These are phyloP conservation scores for Xylona heveae DNA, from an alignment of 495 filamentous ascomycete species.

Conservation along the genomic window DNA sequence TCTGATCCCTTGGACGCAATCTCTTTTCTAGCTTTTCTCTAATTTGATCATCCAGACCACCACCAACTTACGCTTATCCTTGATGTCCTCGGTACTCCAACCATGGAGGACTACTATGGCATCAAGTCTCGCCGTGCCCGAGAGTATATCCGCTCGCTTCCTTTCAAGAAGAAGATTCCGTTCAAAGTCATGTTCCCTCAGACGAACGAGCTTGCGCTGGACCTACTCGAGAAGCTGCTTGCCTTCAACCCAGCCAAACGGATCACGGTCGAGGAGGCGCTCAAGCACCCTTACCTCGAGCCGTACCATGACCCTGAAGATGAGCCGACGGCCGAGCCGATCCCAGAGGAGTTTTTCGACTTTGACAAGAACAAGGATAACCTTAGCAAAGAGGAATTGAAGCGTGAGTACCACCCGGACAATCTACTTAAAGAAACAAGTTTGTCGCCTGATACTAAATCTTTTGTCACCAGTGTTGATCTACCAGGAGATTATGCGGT, in stretches of 20 bases:
- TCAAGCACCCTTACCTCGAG: constrained; percentile 95
- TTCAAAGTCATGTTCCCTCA: constrained; percentile 96
- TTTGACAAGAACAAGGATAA: constrained; percentile 99
- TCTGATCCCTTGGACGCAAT: background rate
- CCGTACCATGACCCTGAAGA: constrained; percentile 99
- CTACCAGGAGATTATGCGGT: constrained; percentile 98
- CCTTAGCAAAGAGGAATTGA: constrained; percentile 93
- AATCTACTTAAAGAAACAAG: constrained; percentile 2
- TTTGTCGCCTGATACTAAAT: constrained; percentile 4
- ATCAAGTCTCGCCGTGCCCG: constrained; percentile 97
- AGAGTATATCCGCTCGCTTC: constrained; percentile 96
- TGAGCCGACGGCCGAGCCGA: constrained; percentile 88
- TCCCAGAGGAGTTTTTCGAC: constrained; percentile 98
- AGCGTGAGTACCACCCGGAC: constrained; percentile 30
- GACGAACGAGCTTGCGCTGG: constrained; percentile 80
- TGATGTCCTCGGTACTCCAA: constrained; percentile 94
- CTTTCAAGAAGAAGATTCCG: constrained; percentile 99
- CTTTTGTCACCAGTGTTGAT: constrained; percentile 49
- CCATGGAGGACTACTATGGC: constrained; percentile 99
- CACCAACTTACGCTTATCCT: constrained; percentile 96
- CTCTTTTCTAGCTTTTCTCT: constrained; percentile 7
- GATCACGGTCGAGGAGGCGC: constrained; percentile 90
- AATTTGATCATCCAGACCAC: constrained; percentile 40
- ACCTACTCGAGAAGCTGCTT: constrained; percentile 84
- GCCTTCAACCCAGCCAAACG: constrained; percentile 98